Evolutionary conservation across 1,139 yeast genomes (phyloP).

Genomic region (Diutina rugosa): DNA sequence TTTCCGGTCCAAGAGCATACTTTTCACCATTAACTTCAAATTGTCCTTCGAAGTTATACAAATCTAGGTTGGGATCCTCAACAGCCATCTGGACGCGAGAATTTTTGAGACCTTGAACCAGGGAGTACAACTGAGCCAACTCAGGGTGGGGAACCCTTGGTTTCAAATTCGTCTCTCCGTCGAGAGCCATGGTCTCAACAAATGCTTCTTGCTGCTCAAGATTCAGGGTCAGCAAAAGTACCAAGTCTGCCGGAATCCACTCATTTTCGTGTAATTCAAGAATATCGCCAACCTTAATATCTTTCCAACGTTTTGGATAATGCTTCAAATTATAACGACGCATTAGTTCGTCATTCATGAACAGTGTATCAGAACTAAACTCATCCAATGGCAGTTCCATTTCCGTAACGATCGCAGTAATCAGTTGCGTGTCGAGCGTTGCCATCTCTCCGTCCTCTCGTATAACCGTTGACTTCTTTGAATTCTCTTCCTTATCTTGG

Average conservation of each 20-base stretch:
- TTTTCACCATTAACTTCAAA: slow-evolving; percentile 16
- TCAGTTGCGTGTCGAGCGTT: slow-evolving; percentile 23
- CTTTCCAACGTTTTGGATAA: slow-evolving; percentile 47
- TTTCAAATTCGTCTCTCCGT: slow-evolving; percentile 91
- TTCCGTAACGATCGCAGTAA: slow-evolving; percentile 25
- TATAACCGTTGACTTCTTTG: slow-evolving; percentile 36
- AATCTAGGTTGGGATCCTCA: slow-evolving; percentile 86
- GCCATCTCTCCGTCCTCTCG: slow-evolving; percentile 16
- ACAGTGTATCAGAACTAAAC: not conserved
- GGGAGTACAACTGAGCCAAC: slow-evolving; percentile 33
- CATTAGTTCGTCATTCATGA: slow-evolving; percentile 16
- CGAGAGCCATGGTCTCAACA: slow-evolving; percentile 93
- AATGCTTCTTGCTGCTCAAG: slow-evolving; percentile 56
- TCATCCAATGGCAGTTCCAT: slow-evolving; percentile 8
- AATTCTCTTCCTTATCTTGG: slow-evolving; percentile 78
- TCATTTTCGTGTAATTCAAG: slow-evolving; percentile 65
- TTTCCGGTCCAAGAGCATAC: slow-evolving; percentile 64
- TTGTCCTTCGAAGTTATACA: slow-evolving; percentile 86
- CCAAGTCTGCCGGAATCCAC: slow-evolving; percentile 86
- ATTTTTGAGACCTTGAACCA: slow-evolving; percentile 38
- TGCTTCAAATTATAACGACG: slow-evolving; percentile 21
- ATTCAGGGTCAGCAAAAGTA: slow-evolving; percentile 45
- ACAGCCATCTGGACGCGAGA: slow-evolving; percentile 44
- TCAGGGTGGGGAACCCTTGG: slow-evolving; percentile 57
- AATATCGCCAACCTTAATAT: slow-evolving; percentile 76